These are phyloP conservation scores for Volutella citrinella DNA, from an alignment of 2,329 filamentous ascomycete genomes.

Conservation along the genomic window DNA sequence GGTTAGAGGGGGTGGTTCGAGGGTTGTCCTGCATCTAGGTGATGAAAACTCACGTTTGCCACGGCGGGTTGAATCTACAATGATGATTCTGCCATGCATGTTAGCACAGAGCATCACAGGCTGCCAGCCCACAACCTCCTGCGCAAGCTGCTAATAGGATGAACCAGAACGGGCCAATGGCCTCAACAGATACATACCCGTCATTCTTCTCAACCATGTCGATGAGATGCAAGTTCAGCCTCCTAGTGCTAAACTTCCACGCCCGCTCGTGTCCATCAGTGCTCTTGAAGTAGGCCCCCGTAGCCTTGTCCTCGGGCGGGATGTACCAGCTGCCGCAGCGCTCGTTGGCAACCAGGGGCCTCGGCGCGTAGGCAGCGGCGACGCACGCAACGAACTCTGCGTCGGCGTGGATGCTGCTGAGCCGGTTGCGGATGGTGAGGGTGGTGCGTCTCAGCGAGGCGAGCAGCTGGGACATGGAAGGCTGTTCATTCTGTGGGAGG, in stretches of 20 bases:
- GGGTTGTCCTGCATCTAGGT: too few species aligned
- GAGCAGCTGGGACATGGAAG: conserved; percentile 70
- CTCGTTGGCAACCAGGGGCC: conserved; percentile 88
- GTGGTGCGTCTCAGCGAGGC: conserved; percentile 72
- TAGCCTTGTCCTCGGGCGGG: conserved; percentile 57
- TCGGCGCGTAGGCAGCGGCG: conserved; percentile 43
- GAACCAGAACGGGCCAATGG: too few species aligned
- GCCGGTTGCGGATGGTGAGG: conserved; percentile 76
- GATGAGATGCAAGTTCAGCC: conserved; percentile 81
- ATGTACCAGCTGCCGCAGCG: conserved; percentile 97
- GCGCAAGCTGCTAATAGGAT: too few species aligned
- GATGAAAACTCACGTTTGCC: conserved; percentile 80
- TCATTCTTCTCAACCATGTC: conserved; percentile 62
- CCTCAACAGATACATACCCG: conserved; percentile 49
- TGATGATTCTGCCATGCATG: conserved; percentile 56
- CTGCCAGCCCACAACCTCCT: too few species aligned
- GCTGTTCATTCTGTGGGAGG: conserved; percentile 55
- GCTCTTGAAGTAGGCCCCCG: conserved; percentile 93
- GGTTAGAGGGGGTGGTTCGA: conserved; percentile 3
- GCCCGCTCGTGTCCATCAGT: conserved; percentile 91
- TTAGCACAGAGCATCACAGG: too few species aligned
- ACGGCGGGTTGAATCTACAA: conserved; percentile 89
- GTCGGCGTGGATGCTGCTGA: conserved; percentile 75
- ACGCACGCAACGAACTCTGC: conserved; percentile 69
- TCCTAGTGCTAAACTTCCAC: conserved; percentile 84